Base-by-base conservation (phyloP, 2,329 filamentous ascomycete species). In the Fusarium mexicanum region DNA sequence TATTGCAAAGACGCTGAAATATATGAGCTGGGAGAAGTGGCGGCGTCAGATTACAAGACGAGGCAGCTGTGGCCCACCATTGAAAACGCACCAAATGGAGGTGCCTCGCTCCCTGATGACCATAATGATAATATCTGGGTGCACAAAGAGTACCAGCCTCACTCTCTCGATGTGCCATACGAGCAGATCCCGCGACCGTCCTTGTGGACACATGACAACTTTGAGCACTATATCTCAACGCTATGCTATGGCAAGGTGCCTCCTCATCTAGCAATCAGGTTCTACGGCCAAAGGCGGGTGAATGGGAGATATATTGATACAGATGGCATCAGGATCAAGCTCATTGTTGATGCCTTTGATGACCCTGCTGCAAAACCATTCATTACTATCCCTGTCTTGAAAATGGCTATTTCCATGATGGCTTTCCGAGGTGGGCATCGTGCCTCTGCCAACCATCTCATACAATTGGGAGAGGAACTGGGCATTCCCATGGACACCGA, bases 401-500 rank as follows among this genome's bases (percentile, higher is more conserved):
- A 86, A 71, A 78, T 83, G 73, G 86, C 86, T 9, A 79, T 89
- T 44, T 79, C 78, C 1, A 87, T 83, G 74, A 83, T 87, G 69
- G 77, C 78, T 8, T 78, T 77, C 33, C 78, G 75, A 38, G 82
- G 80, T 29, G 83, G 82, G 16, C 80, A 84, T 64, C 77, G 79
- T 44, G 80, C 81, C 11, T 71, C 68, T 13, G 83, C 81, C 12
- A 78, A 80, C 37, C 72, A 66, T 6, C 79, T 89, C 9, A 80
- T 87, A 58, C 76, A 76, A 7, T 73, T 80, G n/a, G 81, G 83
- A 35, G 80, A 83, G 54, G 72, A 79, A 46, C 74, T 80, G 43
- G 81, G 82, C 2, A 71, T 87, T n/a, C 82, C 80, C 11, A 79
- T 86, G 73, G 86, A 87, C 69, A 84, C 84, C 4, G 83, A 84